Conservation (phyloP, 495 filamentous ascomycete species). For the Tetracladium marchalianum region DNA sequence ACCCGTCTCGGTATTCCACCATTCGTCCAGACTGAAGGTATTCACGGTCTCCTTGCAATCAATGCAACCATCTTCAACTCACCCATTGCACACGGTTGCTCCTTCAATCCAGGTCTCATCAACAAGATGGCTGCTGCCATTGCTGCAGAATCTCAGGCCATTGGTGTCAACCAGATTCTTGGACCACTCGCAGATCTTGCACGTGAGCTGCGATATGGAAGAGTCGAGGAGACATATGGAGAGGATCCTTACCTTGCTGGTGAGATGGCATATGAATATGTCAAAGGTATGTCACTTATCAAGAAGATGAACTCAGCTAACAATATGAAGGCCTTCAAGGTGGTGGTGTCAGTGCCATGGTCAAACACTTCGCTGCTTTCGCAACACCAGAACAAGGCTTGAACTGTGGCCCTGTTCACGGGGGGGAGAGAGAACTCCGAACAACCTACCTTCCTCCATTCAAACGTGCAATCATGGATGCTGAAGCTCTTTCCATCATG, state of each 20-base stretch:
- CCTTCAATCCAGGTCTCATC: conserved; percentile 49
- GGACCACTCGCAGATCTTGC: conserved; percentile 58
- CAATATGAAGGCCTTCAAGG: conserved; percentile 41
- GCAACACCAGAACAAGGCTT: conserved; percentile 57
- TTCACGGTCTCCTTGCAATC: conserved; percentile 58
- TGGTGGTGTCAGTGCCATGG: conserved; percentile 51
- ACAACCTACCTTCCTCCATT: conserved; percentile 59
- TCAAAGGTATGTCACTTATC: background rate
- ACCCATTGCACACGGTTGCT: conserved; percentile 58
- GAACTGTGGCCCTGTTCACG: conserved; percentile 59
- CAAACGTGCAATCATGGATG: conserved; percentile 59
- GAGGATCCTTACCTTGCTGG: conserved; percentile 55
- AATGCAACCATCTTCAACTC: conserved; percentile 72
- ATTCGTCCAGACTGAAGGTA: conserved; percentile 60
- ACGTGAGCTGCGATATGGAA: conserved; percentile 55
- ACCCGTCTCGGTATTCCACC: conserved; percentile 61
- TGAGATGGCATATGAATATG: conserved; percentile 22
- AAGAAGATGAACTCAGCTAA: background rate
- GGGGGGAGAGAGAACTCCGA: conserved; percentile 55
- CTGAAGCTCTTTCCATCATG: conserved; percentile 56
- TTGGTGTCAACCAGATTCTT: conserved; percentile 61
- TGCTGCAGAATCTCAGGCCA: conserved; percentile 47
- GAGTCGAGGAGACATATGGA: conserved; percentile 60
- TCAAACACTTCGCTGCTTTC: conserved; percentile 62
- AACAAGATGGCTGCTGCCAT: conserved; percentile 52